Evolutionary conservation across 805 yeast species (phyloP), one percentile per base, ranked within the genome.

Genomic region (Starmera pachycereana): DNA sequence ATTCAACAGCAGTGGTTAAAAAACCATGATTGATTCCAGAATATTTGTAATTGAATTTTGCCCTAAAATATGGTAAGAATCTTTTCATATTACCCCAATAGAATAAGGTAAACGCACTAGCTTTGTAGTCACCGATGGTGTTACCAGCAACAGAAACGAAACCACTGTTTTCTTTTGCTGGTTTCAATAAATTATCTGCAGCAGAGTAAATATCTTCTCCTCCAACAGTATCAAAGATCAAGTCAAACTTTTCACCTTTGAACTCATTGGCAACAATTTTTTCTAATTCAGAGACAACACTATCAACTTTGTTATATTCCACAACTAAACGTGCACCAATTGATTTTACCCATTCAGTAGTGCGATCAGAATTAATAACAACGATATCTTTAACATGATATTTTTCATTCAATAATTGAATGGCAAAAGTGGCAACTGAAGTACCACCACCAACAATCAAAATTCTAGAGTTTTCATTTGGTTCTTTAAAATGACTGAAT

Each of bases 401-500:
- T 36, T 60, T 54, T 32, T 68, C 56, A 54, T 72, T 78, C 9
- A 80, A 74, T 33, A 82, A 55, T 55, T 78, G 84, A 30, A 75
- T 62, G 4, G 70, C 65, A 43, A 65, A 68, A 27, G 68, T 54
- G 18, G 89, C 88, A 12, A 81, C 88, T 12, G 79, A 61, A 1
- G 94, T 77, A 8, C 83, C 78, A 22, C 82, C 90, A 32, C 95
- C 95, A 36, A 82, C 62, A 16, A 85, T 68, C 37, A 83, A 63
- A 4, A 81, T 72, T 42, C 67, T 71, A 6, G 75, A 63, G 12
- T 62, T 59, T 10, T 64, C 63, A 32, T 61, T 63, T 16, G 72
- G 59, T 29, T 58, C 55, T 41, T 66, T 63, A 4, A 54, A 53
- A 25, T 50, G 47, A 7, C 51, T 43, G 8, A 54, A 52, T 28